A percentile compares a stretch with the other conserved stretches of the same genome.
These are phyloP conservation scores for Boletus patriciae DNA, from an alignment of 768 basidiomycete genomes.

Conservation along the genomic window DNA sequence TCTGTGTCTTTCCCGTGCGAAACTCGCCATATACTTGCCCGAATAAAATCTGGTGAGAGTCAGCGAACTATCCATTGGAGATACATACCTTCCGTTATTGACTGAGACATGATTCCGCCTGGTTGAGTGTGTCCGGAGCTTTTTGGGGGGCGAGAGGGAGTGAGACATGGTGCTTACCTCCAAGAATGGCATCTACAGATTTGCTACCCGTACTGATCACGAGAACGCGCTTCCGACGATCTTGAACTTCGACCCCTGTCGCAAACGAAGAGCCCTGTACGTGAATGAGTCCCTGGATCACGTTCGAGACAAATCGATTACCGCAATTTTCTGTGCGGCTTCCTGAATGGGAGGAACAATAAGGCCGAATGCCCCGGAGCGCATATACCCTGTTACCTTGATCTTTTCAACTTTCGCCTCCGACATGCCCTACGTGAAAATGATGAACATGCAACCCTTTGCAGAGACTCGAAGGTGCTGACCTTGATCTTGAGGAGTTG, in stretches of 20 bases:
- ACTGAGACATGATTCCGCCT: constrained; percentile 92
- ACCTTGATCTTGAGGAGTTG: constrained; percentile 95
- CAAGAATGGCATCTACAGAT: constrained; percentile 83
- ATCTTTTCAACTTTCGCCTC: constrained; percentile 98
- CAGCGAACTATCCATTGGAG: background rate
- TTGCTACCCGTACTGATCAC: constrained; percentile 93
- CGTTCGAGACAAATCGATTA: constrained; percentile 24
- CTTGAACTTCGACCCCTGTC: constrained; percentile 89
- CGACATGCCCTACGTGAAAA: constrained; percentile 72
- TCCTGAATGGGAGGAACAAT: constrained; percentile 52
- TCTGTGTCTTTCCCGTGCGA: constrained; percentile 93
- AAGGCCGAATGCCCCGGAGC: background rate
- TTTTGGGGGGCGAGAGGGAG: background rate
- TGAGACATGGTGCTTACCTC: constrained; percentile 50
- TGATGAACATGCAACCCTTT: background rate
- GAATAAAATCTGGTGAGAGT: background rate
- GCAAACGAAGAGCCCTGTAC: constrained; percentile 85
- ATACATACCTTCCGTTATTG: constrained; percentile 79
- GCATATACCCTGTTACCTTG: constrained; percentile 52
- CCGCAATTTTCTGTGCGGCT: constrained; percentile 85
- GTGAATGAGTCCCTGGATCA: background rate
- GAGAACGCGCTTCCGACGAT: constrained; percentile 76
- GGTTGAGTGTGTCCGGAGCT: background rate
- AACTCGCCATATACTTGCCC: constrained; percentile 88
- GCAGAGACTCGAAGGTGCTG: background rate